Evolutionary conservation across 148 eudicot genomes (phyloP).

Genomic region (Amaranthus hypochondriacus): DNA sequence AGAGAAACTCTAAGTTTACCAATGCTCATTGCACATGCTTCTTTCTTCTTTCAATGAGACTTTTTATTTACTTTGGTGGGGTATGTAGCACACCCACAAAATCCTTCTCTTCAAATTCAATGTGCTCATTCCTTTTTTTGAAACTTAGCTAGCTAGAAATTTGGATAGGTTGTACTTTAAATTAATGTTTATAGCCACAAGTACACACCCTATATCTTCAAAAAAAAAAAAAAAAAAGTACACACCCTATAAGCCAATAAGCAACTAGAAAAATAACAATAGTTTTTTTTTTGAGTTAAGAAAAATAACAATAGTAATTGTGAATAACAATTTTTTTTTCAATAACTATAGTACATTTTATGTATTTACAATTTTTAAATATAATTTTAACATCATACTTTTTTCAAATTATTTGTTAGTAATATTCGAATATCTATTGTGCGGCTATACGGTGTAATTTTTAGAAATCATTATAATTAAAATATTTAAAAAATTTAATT

Average conservation of each 20-base stretch:
- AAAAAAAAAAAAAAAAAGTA: background rate
- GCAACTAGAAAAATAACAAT: conserved; percentile 4
- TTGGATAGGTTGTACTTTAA: conserved; percentile 14
- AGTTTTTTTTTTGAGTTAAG: background rate
- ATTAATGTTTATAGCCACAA: conserved; percentile 4
- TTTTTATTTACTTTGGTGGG: conserved; percentile 24
- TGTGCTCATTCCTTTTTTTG: background rate
- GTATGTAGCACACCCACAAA: conserved; percentile 9
- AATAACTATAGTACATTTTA: no score
- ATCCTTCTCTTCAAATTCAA: background rate
- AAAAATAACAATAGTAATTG: background rate
- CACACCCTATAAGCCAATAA: conserved; percentile 16
- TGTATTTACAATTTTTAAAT: no score
- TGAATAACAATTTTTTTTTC: no score
- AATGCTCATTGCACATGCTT: conserved; percentile 33
- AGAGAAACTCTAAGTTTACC: conserved; percentile 32
- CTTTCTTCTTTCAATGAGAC: conserved; percentile 30
- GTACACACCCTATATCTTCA: conserved; percentile 9
- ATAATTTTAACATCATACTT: no score
- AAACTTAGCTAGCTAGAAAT: conserved; percentile 3
- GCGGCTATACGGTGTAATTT: no score
- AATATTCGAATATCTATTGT: no score
- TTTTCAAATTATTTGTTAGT: no score
- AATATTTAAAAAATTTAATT: no score
- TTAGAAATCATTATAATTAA: no score